A percentile compares a stretch with the other conserved stretches of the same genome.
These are phyloP conservation scores for Boletus tomentosulus DNA, from an alignment of 768 basidiomycete species.

Conservation along the genomic window DNA sequence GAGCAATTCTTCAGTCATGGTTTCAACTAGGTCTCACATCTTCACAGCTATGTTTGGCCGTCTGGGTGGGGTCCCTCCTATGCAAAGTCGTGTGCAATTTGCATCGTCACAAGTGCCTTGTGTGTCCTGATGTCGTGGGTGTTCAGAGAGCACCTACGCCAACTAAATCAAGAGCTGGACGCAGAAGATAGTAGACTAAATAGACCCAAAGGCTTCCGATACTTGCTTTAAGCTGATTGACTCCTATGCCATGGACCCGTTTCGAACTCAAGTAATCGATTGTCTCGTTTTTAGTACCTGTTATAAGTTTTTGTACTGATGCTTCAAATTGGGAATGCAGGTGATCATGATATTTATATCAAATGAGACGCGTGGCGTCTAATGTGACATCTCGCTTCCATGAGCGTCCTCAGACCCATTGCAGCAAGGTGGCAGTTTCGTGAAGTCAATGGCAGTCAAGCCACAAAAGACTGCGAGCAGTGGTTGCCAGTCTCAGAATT, in stretches of 20 bases:
- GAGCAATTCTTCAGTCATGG: conserved; percentile 28
- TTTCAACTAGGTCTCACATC: conserved; percentile 4
- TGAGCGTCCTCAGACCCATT: conserved; percentile 28
- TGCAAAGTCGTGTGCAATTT: conserved; percentile 65
- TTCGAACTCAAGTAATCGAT: not conserved
- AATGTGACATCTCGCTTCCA: conserved; percentile 3
- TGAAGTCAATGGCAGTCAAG: conserved; percentile 44
- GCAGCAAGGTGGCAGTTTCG: conserved; percentile 50
- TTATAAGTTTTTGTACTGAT: not conserved
- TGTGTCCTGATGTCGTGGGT: conserved; percentile 47
- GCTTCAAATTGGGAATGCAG: too few species aligned
- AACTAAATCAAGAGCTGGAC: conserved; percentile 39
- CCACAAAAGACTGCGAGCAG: conserved; percentile 45
- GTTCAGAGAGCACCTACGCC: conserved; percentile 44
- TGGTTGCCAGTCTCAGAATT: conserved; percentile 63
- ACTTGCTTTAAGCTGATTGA: conserved; percentile 36
- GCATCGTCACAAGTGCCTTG: conserved; percentile 52
- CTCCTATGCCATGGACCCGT: not conserved
- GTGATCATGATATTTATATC: not conserved
- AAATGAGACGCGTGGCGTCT: not conserved
- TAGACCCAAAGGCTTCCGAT: conserved; percentile 39
- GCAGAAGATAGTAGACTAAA: conserved; percentile 34
- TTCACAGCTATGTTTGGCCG: conserved; percentile 61
- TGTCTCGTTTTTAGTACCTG: not conserved
- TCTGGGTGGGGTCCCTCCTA: conserved; percentile 68